Evolutionary conservation across 768 basidiomycete genomes (phyloP), one percentile per base, ranked within the genome.

Genomic region (Sporobolomyces pararoseus): DNA sequence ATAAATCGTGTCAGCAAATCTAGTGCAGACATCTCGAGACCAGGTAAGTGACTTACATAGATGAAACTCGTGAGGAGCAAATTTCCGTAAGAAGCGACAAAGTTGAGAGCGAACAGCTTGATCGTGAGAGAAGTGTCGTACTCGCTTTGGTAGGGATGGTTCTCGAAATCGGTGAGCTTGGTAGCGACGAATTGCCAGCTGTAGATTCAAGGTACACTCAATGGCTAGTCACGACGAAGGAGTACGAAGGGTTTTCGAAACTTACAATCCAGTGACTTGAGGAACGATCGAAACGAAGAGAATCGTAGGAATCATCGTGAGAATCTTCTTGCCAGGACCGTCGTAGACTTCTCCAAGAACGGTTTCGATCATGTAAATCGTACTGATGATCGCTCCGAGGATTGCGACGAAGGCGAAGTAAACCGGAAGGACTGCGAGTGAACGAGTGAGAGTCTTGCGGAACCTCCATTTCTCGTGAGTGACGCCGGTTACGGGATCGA

Each of bases 1-100:
- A 44, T 31, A 47, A 23, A 52, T 6, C 31, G 35, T 44, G 19
- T 17, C 13, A n/a, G 37, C 1, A 4, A 3, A 14, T 5, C 10
- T 29, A 3, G 23, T 2, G 0, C 13, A 6, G 17, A n/a, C n/a
- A n/a, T n/a, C n/a, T n/a, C n/a, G 16, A 23, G 81, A 82, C 35
- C 84, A 81, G 58, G 82, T 77, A 12, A 81, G 89, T 93, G 70
- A 91, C 86, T 60, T 84, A 84, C 77, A 78, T 98, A 99, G 58
- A 96, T 85, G 77, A 93, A 97, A 21, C 94, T 92, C n/a, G 89
- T 91, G 21, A 98, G 85, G 9, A 85, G 87, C n/a, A 99, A 84
- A 23, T 64, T 69, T 39, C 93, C 86, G 78, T 94, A 97, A 0
- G 95, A 89, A 25, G 94, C 91, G 77, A 97, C 85, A 0, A 89